These are phyloP conservation scores for Nectriaceae sp. DNA, from an alignment of 2,329 filamentous ascomycete genomes.

Conservation along the genomic window DNA sequence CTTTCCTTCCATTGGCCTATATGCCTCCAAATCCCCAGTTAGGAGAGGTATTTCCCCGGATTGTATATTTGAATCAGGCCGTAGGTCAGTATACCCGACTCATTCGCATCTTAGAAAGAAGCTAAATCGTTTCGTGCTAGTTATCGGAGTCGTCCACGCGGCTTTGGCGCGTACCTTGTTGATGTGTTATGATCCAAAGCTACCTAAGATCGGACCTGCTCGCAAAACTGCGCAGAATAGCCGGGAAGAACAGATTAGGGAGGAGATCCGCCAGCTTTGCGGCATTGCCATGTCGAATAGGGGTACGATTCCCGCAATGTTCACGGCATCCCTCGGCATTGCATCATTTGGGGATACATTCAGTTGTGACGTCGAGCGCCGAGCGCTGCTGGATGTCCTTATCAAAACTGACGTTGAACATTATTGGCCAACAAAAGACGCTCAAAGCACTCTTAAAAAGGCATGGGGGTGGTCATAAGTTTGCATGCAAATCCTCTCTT, in stretches of 20 bases:
- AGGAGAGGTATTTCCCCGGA: constrained; percentile 54
- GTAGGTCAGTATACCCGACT: constrained; percentile 41
- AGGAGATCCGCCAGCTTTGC: constrained; percentile 54
- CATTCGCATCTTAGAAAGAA: not conserved
- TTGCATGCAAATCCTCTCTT: no score
- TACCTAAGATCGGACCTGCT: constrained; percentile 48
- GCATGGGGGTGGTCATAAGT: constrained; percentile 52
- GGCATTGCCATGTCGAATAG: constrained; percentile 60
- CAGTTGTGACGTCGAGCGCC: constrained; percentile 45
- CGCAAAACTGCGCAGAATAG: constrained; percentile 31
- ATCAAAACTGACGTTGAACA: constrained; percentile 50
- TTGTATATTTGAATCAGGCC: constrained; percentile 58
- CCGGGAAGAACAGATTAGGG: constrained; percentile 44
- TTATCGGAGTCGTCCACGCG: constrained; percentile 62
- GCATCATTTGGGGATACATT: constrained; percentile 53
- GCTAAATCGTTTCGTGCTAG: constrained; percentile 29
- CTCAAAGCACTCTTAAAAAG: constrained; percentile 47
- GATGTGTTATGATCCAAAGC: constrained; percentile 54
- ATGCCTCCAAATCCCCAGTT: constrained; percentile 33
- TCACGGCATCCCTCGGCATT: constrained; percentile 58
- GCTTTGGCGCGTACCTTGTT: constrained; percentile 60
- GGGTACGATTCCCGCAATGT: constrained; percentile 56
- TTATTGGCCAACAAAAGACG: constrained; percentile 52
- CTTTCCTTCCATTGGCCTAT: constrained; percentile 56
- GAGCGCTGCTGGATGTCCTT: constrained; percentile 49